Conservation (phyloP, 2,329 filamentous ascomycete genomes). For the Ascochyta lentis region DNA sequence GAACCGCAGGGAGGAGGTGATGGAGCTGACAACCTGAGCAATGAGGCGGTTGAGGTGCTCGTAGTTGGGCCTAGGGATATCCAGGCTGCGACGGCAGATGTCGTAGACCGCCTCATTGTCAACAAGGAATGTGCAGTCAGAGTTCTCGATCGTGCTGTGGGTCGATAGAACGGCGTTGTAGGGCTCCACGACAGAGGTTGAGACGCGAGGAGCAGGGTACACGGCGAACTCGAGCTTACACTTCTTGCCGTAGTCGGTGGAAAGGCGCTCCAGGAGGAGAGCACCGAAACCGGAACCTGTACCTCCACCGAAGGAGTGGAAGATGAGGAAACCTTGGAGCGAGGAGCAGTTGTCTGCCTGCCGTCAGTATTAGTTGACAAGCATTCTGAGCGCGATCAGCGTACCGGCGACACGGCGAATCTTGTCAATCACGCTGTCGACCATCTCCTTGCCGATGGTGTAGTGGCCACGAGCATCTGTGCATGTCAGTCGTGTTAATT, state of each 20-base stretch:
- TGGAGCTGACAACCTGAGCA: constrained; percentile 76
- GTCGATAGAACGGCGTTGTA: constrained; percentile 78
- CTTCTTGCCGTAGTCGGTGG: constrained; percentile 79
- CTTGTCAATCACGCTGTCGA: constrained; percentile 72
- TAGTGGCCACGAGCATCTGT: constrained; percentile 75
- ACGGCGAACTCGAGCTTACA: constrained; percentile 78
- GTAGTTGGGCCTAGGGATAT: constrained; percentile 72
- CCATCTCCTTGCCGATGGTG: constrained; percentile 78
- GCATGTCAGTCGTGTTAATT: constrained; percentile 23
- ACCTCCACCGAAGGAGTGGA: constrained; percentile 77
- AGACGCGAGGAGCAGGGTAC: constrained; percentile 73
- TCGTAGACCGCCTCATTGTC: constrained; percentile 79
- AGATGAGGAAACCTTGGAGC: constrained; percentile 75
- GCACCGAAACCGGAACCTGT: constrained; percentile 76
- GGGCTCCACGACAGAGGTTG: constrained; percentile 74
- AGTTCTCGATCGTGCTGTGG: constrained; percentile 78
- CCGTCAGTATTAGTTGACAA: constrained; percentile 20
- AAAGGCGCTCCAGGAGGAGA: constrained; percentile 73
- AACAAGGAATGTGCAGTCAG: constrained; percentile 79
- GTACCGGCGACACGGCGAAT: constrained; percentile 73
- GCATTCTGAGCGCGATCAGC: constrained; percentile 24
- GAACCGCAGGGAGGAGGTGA: constrained; percentile 75
- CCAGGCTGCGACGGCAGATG: constrained; percentile 75
- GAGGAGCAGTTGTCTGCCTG: constrained; percentile 72
- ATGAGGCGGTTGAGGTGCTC: constrained; percentile 77